Base-by-base conservation (phyloP, 768 basidiomycete genomes). In the Lactarius trivialis region DNA sequence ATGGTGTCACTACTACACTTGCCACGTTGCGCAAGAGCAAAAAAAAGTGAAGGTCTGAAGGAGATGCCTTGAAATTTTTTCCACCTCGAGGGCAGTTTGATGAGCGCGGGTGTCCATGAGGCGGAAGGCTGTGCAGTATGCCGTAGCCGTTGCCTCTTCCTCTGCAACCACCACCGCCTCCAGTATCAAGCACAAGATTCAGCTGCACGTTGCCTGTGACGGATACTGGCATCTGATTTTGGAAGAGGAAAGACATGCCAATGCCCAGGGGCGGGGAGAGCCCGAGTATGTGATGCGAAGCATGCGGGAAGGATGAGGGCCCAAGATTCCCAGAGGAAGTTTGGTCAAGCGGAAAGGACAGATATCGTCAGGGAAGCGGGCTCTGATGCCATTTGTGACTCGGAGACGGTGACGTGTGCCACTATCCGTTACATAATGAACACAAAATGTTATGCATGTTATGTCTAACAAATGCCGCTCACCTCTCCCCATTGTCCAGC, bases 271-370 rank as follows among this genome's bases (percentile, higher is more conserved):
- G 85, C 3, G 90, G 88, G 86, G 81, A 28, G 33, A 91, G 79
- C 2, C 79, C 81, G 64, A 87, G 86, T 84, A 87, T 89, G 76
- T 88, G 84, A 84, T 15, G 83, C 75, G 11, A 11, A 5, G 7
- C 7, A 64, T 82, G 81, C 6, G 85, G 79, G 69, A 91, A 86
- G 0, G 86, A 85, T 0, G 90, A 91, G 3, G 90, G 87, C 0
- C 91, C 91, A n/a, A n/a, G n/a, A n/a, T n/a, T n/a, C n/a, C n/a
- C n/a, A n/a, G 26, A 95, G 84, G 82, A 88, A 66, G 90, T 86
- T 71, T 95, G 94, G 73, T 95, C 92, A 56, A 94, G 73, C 4
- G 86, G 77, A 73, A 94, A 93, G n/a, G 93, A 88, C n/a, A 48
- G 64, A 19, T 33, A 30, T 60, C 28, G n/a, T n/a, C n/a, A n/a